A percentile compares a stretch with the other conserved stretches of the same genome.
Conservation (phyloP, 2,329 filamentous ascomycete species). For the Cercospora janseana region DNA sequence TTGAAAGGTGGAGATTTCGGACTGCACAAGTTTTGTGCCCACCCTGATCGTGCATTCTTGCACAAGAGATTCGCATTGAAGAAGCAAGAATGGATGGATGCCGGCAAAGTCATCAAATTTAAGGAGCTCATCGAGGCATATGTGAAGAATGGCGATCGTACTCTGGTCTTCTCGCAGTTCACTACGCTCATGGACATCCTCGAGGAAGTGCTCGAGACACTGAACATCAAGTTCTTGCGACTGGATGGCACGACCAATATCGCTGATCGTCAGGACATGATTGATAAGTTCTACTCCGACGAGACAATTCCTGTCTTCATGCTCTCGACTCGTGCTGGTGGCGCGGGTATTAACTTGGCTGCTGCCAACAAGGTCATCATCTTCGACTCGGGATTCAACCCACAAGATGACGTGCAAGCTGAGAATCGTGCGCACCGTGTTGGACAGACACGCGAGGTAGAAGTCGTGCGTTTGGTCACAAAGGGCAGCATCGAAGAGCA, state of each 20-base stretch:
- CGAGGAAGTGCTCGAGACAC: slow-evolving; percentile 72
- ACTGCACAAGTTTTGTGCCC: slow-evolving; percentile 57
- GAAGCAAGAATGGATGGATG: slow-evolving; percentile 63
- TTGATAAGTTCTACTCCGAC: slow-evolving; percentile 80
- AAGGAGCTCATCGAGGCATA: slow-evolving; percentile 71
- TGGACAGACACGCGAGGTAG: slow-evolving; percentile 84
- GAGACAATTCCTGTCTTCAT: slow-evolving; percentile 82
- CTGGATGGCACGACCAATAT: slow-evolving; percentile 83
- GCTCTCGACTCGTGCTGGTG: slow-evolving; percentile 87
- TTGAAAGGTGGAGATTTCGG: slow-evolving; percentile 75
- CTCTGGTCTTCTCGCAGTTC: slow-evolving; percentile 91
- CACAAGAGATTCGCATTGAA: slow-evolving; percentile 55
- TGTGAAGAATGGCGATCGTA: slow-evolving; percentile 76
- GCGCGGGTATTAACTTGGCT: slow-evolving; percentile 94
- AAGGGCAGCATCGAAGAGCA: slow-evolving; percentile 85
- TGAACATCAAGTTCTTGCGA: slow-evolving; percentile 74
- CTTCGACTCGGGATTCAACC: slow-evolving; percentile 96
- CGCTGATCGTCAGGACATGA: slow-evolving; percentile 76
- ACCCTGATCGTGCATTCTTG: slow-evolving; percentile 50
- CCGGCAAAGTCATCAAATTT: slow-evolving; percentile 80
- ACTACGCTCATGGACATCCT: slow-evolving; percentile 88
- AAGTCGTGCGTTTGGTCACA: slow-evolving; percentile 82
- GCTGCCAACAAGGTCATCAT: slow-evolving; percentile 97
- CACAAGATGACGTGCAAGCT: slow-evolving; percentile 96
- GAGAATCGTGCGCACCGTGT: slow-evolving; percentile 96